Evolutionary conservation across 305 asterid genomes (phyloP).

Genomic region (Solanum chacoense): DNA sequence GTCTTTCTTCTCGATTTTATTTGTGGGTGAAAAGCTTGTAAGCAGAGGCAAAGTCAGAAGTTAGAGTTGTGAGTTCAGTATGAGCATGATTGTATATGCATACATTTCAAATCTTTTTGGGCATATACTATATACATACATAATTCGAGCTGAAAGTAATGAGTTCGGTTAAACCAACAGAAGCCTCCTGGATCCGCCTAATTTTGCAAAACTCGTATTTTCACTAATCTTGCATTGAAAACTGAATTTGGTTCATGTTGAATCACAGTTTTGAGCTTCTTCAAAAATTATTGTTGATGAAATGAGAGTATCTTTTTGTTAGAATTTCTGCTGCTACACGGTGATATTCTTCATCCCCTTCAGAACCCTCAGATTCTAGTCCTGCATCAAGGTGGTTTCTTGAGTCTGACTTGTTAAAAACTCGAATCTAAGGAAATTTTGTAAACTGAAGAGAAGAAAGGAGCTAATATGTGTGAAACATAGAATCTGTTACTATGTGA

Average conservation of each 20-base stretch:
- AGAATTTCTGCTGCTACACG: neutral
- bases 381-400: neutral
- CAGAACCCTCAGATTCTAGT: neutral
- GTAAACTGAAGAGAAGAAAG: neutral
- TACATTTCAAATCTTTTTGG: neutral
- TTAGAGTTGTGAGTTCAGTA: neutral
- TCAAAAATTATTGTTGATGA: neutral
- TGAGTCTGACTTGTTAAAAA: neutral
- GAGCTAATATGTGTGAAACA: neutral
- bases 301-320: neutral
- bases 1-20: neutral
- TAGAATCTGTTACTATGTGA: neutral
- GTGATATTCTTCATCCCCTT: neutral
- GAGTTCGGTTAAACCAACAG: neutral
- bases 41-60: neutral
- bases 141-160: neutral
- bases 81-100: neutral
- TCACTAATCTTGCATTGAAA: neutral
- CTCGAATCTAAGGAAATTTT: neutral
- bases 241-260: neutral
- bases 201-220: neutral
- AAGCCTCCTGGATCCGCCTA: neutral
- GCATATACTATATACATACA: neutral
- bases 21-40: neutral
- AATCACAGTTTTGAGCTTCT: neutral